phyloP scores from a whole-genome alignment of 805 yeast genomes.

The Blastobotrys attinorum region DNA sequence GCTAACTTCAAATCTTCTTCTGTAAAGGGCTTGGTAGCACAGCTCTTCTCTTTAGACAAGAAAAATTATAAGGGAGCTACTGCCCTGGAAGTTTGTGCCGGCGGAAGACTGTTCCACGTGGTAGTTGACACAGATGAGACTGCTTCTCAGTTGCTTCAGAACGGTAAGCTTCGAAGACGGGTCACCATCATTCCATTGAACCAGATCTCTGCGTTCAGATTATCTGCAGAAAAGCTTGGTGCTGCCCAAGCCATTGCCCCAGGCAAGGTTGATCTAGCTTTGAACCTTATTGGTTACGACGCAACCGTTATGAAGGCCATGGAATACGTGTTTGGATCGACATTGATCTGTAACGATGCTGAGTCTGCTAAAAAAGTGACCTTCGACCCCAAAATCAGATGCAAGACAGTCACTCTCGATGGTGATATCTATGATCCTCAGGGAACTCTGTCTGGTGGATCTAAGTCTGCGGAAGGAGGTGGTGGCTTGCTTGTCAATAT shows the following conservation, averaged over 20 bases:
- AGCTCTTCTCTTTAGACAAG: constrained; percentile 59
- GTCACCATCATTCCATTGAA: constrained; percentile 90
- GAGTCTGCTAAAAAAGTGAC: constrained; percentile 85
- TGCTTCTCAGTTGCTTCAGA: constrained; percentile 75
- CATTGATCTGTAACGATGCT: constrained; percentile 82
- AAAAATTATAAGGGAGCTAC: constrained; percentile 52
- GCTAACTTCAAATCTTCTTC: constrained; percentile 50
- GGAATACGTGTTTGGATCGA: constrained; percentile 84
- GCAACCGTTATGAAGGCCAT: constrained; percentile 68
- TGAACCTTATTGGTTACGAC: constrained; percentile 70
- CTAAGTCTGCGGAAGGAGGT: constrained; percentile 41
- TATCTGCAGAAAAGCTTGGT: constrained; percentile 44
- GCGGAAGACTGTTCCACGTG: constrained; percentile 80
- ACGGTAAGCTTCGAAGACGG: constrained; percentile 68
- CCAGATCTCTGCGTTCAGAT: constrained; percentile 58
- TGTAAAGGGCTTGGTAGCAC: constrained; percentile 88
- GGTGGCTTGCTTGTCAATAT: constrained; percentile 55
- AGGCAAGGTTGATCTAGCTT: constrained; percentile 80
- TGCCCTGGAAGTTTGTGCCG: constrained; percentile 92
- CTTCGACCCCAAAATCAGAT: constrained; percentile 69
- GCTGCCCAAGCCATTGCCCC: constrained; percentile 76
- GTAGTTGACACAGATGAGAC: constrained; percentile 83
- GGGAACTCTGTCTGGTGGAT: constrained; percentile 95
- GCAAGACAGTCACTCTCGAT: constrained; percentile 79
- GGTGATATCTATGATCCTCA: constrained; percentile 96